Conservation (phyloP, 2,329 filamentous ascomycete species). For the Trichothecium sympodiale region DNA sequence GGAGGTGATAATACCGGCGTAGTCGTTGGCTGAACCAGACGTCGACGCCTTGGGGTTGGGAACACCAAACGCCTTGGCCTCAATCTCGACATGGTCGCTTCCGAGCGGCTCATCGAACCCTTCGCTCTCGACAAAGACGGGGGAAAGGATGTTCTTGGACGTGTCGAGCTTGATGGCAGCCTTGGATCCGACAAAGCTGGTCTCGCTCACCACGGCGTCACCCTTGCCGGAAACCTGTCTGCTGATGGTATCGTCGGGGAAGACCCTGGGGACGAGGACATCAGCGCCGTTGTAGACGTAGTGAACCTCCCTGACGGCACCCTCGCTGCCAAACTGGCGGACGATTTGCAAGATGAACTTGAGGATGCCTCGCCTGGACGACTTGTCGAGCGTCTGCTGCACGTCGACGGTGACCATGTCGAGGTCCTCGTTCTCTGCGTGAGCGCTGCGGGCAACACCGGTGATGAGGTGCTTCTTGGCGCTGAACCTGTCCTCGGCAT, state of each 20-base stretch:
- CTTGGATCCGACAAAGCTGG: not conserved
- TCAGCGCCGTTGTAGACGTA: conserved; percentile 5
- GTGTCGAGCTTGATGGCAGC: conserved; percentile 1
- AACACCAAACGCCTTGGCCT: conserved; percentile 6
- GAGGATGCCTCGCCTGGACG: not conserved
- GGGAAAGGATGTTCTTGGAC: not conserved
- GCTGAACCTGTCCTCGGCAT: conserved; percentile 3
- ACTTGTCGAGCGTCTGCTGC: no score
- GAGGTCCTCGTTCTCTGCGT: conserved; percentile 3
- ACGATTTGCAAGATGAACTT: conserved; percentile 4
- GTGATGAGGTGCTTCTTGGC: conserved; percentile 5
- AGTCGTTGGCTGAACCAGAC: conserved; percentile 28
- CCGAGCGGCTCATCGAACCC: conserved; percentile 2
- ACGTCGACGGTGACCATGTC: conserved; percentile 4
- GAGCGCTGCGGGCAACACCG: conserved; percentile 3
- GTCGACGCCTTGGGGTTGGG: conserved; percentile 14
- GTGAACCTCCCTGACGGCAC: conserved; percentile 3
- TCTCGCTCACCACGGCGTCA: not conserved
- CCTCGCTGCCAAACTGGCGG: conserved; percentile 2
- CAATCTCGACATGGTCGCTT: conserved; percentile 7
- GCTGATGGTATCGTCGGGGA: conserved; percentile 4
- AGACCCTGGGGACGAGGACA: conserved; percentile 6
- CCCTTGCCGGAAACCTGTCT: conserved; percentile 3
- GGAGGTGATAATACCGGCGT: conserved; percentile 10
- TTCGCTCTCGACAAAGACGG: no score